Evolutionary conservation across 768 basidiomycete species (phyloP), one percentile per base, ranked within the genome.

Genomic region (Suillus decipiens): DNA sequence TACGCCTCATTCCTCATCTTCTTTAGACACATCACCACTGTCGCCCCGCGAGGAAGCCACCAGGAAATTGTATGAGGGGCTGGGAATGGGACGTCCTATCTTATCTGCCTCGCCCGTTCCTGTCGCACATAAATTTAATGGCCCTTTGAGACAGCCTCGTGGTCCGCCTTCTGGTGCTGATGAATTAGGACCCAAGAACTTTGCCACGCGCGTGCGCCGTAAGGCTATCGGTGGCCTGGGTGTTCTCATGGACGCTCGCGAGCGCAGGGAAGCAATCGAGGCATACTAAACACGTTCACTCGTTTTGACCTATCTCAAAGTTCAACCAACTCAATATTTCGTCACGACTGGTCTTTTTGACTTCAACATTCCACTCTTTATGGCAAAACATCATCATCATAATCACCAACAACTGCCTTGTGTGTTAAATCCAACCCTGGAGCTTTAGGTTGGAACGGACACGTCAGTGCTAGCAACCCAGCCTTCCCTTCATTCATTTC

Each of bases 101-200:
- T 82, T 87, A 33, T 10, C 39, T 41, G 5, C 15, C 22, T 28
- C 39, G 11, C 39, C 56, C 28, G 17, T 57, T 41, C 72, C 79
- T 33, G 75, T 76, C 57, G 67, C 73, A 42, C 71, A 77, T 51
- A 63, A 64, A 59, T 61, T 65, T 39, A 63, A 71, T 39, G 87
- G 89, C 71, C 89, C 90, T 64, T 81, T 88, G 60, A 88, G 93
- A 75, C 93, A 95, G 80, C 93, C 93, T 70, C 86, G 88, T 63
- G 93, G 93, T 69, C 93, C 93, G 62, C 93, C 93, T 50, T 90
- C 90, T 28, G 89, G 90, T 71, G 86, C 87, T 66, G 93, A 95
- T 71, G 93, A 95, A 72, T 85, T 95, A 57, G 89, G 89, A 22
- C 89, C 90, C 50, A 89, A 91, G 83, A 95, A 95, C 75, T 95